These are phyloP conservation scores for Ogataea saltuana DNA, from an alignment of 805 yeast genomes.

Conservation along the genomic window DNA sequence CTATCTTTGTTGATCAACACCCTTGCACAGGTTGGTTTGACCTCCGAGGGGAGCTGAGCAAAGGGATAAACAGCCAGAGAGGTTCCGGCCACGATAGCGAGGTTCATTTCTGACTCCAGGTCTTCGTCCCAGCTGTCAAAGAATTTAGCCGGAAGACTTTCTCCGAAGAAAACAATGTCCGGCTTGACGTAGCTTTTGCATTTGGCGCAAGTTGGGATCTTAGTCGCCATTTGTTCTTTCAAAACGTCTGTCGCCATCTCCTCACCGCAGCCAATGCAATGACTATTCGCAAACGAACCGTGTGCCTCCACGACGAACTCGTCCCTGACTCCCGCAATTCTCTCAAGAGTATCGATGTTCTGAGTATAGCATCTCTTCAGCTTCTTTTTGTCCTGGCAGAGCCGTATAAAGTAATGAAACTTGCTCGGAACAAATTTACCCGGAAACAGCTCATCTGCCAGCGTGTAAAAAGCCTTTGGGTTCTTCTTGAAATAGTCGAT, in stretches of 20 bases:
- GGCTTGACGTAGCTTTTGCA: constrained; percentile 88
- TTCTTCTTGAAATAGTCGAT: constrained; percentile 72
- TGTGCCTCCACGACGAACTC: constrained; percentile 84
- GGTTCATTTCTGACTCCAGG: constrained; percentile 49
- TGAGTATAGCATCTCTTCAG: constrained; percentile 82
- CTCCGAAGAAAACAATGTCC: constrained; percentile 94
- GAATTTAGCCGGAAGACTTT: constrained; percentile 69
- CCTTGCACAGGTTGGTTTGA: constrained; percentile 49
- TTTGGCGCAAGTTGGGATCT: constrained; percentile 54
- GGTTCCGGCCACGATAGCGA: constrained; percentile 90
- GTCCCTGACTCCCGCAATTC: constrained; percentile 72
- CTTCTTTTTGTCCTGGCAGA: constrained; percentile 62
- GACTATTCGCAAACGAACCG: constrained; percentile 86
- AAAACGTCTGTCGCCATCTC: constrained; percentile 53
- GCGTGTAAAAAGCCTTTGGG: constrained; percentile 82
- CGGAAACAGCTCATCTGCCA: constrained; percentile 85
- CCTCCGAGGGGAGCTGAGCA: constrained; percentile 76
- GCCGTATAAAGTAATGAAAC: constrained; percentile 71
- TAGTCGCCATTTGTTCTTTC: constrained; percentile 36
- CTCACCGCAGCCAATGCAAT: constrained; percentile 73
- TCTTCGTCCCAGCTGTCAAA: constrained; percentile 69
- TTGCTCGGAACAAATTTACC: constrained; percentile 82
- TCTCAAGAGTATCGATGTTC: constrained; percentile 89
- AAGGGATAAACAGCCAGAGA: constrained; percentile 89
- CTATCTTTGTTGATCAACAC: constrained; percentile 71